Base-by-base conservation (phyloP, 192 early-diverging fungal species). In the Lunasporangiospora selenospora region DNA sequence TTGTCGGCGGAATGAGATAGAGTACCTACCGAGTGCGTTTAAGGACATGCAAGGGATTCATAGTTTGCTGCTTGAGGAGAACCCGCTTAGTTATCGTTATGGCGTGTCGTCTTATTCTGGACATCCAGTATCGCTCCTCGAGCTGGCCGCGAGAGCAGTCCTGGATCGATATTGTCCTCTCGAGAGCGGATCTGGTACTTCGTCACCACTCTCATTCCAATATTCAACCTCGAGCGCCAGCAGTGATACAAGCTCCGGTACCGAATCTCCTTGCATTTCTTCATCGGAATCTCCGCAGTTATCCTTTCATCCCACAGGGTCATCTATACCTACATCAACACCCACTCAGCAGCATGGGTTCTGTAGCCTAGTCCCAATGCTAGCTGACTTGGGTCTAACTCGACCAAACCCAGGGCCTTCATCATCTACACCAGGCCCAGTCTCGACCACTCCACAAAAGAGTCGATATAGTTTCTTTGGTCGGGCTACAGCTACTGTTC, bases 1-100 rank as follows among this genome's bases (percentile, higher is more conserved):
- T 50, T 55, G 76, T 24, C 64, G 80, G 11, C 43, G 80, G 12
- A 82, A 82, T 31, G 53, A 66, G 44, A 65, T 82, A 26, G 53
- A 54, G 26, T 77, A 65, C 47, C 30, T 82, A 6, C 80, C 80
- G 10, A 58, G 67, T 11, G 53, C 53, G 0, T 73, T 62, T 60
- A 73, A 73, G 67, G 67, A 73, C 0, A 62, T 73, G 60, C 59
- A 62, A 15, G 60, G 59, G 24, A 73, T 73, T 15, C 60, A 73
- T 36, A 73, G 67, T 51, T 24, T 73, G n/a, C 39, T 73, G 10
- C 48, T 73, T 1, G 67, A 73, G 49, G 67, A 73, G 54, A 73
- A 73, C 21, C 67, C 67, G 9, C n/a, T 73, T 32, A 62, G 53
- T 15, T 56, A 52, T 16, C 45, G 45, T 10, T 73, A 73, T 36